Evolutionary conservation across 805 yeast genomes (phyloP), one percentile per base, ranked within the genome.

Genomic region (Maudiozyma barnettii): DNA sequence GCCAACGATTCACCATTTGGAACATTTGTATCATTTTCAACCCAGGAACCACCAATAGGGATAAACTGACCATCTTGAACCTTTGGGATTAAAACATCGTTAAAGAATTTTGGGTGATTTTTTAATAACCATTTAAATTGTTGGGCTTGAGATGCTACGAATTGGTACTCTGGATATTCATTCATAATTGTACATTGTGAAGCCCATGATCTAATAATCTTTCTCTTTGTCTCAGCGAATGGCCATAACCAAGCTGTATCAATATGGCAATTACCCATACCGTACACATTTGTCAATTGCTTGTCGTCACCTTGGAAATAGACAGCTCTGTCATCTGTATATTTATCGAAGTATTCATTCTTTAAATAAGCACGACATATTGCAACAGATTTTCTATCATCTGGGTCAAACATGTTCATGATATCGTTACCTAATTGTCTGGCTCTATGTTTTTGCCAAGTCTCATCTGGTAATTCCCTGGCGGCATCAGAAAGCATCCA

Each of bases 231-330:
- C 63, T 93, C 97, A 2, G 95, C 97, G 71, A 84, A 91, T n/a
- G 97, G 98, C 99, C 99, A 91, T 49, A 89, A 73, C 99, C 99
- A 91, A 14, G 98, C 98, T 16, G 98, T 91, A 60, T 91, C 99
- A 56, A 90, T 90, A 64, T 90, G 98, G 64, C 98, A 93, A 63
- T 93, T 86, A 39, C 99, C 99, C 54, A 93, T 75, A 8, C 86
- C 95, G 64, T 71, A 83, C 10, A 90, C 96, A 48, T 82, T 81
- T 49, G 77, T 49, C 55, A 69, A 39, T 58, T 65, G 56, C 46
- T 60, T 46, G 48, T 57, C 44, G 36, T 65, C 59, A 16, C 61
- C 69, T 26, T 72, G 70, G 50, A 74, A 72, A 54, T 72, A 82
- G 1, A 91, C 97, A 10, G 74, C 73, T 14, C 76, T 76, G 4